Evolutionary conservation across 2,329 filamentous ascomycete species (phyloP).

Genomic region (Botrytis cinerea): DNA sequence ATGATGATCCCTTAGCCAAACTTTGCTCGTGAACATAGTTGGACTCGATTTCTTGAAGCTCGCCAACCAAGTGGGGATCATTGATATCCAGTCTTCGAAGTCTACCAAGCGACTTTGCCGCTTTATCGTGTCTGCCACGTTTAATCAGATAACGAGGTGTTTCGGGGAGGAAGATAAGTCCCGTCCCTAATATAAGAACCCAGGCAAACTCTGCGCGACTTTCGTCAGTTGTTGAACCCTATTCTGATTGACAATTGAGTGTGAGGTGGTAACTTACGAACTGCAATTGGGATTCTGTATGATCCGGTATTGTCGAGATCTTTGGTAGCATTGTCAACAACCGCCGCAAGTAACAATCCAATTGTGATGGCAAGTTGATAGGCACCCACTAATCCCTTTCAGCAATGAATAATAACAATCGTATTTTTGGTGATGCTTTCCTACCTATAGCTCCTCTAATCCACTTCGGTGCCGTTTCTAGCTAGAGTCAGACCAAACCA

Average conservation of each 20-base stretch:
- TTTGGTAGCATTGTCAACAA: conserved; percentile 71
- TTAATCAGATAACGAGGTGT: conserved; percentile 44
- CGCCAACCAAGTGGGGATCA: not conserved
- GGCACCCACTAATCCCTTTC: conserved; percentile 42
- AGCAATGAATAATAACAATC: not conserved
- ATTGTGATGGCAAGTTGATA: conserved; percentile 85
- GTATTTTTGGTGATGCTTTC: not conserved
- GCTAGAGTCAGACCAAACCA: not conserved
- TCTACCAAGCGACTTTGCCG: conserved; percentile 67
- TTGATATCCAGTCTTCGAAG: conserved; percentile 60
- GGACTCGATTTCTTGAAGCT: conserved; percentile 15
- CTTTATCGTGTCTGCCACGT: conserved; percentile 41
- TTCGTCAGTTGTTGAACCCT: not conserved
- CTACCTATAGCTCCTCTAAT: conserved; percentile 21
- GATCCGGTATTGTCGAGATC: conserved; percentile 60
- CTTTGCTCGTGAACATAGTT: conserved; percentile 18
- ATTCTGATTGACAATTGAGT: not conserved
- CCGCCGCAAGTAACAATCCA: conserved; percentile 74
- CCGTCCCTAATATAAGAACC: conserved; percentile 45
- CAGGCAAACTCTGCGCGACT: conserved; percentile 62
- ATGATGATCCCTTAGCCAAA: conserved; percentile 14
- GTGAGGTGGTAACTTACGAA: conserved; percentile 47
- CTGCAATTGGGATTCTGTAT: conserved; percentile 77
- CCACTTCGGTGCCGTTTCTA: conserved; percentile 23
- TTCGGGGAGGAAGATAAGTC: conserved; percentile 39